phyloP scores from a whole-genome alignment of 345 rosid species.

The Geranium brycei region DNA sequence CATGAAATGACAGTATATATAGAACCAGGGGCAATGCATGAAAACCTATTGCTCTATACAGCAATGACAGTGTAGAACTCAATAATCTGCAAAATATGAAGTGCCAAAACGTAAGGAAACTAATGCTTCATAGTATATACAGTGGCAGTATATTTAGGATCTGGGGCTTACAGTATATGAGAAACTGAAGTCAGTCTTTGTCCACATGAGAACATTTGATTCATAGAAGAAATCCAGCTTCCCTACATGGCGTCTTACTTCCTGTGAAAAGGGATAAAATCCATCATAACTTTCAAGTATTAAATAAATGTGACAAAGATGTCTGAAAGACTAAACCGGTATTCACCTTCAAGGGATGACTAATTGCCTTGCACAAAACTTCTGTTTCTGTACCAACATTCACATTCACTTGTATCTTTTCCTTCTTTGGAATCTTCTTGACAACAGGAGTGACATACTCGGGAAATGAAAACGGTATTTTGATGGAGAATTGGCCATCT shows the following conservation, averaged over 20 bases:
- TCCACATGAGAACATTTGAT: slow-evolving; percentile 76
- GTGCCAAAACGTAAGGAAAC: not conserved
- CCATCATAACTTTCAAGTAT: not conserved
- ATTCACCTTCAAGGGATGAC: slow-evolving; percentile 73
- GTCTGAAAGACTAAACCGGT: not conserved
- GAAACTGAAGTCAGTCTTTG: slow-evolving; percentile 50
- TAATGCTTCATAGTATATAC: not conserved
- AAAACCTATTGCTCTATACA: not conserved
- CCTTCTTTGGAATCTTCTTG: slow-evolving; percentile 57
- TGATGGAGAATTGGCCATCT: slow-evolving; percentile 46
- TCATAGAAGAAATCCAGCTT: slow-evolving; percentile 54
- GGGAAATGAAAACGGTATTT: slow-evolving; percentile 70
- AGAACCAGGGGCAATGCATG: too few species aligned
- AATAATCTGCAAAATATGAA: not conserved
- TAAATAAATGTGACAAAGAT: not conserved
- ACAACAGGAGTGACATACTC: slow-evolving; percentile 72
- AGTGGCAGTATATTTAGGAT: not conserved
- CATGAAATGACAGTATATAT: too few species aligned
- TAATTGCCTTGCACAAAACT: slow-evolving; percentile 48
- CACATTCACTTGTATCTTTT: slow-evolving; percentile 63
- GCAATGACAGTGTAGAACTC: not conserved
- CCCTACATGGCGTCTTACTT: slow-evolving; percentile 46
- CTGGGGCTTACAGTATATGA: slow-evolving; percentile 50
- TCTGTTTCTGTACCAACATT: slow-evolving; percentile 49
- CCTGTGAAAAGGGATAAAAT: slow-evolving; percentile 26